phyloP scores from a whole-genome alignment of 2,329 filamentous ascomycete genomes.

The Fusarium pilosicola region DNA sequence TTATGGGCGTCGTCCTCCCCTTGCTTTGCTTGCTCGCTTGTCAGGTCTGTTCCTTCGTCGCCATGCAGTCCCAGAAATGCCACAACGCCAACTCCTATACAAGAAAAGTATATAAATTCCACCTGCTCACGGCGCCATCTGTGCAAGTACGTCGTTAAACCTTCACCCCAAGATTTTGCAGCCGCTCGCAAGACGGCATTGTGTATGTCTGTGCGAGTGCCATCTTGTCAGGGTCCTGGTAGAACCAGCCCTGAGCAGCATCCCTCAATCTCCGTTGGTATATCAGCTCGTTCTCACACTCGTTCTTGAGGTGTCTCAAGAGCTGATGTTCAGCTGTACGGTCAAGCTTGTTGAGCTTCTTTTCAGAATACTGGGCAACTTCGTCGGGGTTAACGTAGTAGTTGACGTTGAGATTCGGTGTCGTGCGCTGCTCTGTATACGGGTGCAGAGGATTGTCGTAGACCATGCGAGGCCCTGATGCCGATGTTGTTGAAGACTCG shows the following conservation, averaged over 20 bases:
- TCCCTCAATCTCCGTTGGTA: slow-evolving; percentile 75
- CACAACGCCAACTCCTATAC: slow-evolving; percentile 46
- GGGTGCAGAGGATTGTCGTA: slow-evolving; percentile 78
- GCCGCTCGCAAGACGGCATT: slow-evolving; percentile 63
- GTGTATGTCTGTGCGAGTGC: slow-evolving; percentile 68
- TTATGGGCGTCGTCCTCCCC: slow-evolving; percentile 30
- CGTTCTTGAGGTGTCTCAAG: slow-evolving; percentile 71
- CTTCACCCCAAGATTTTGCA: slow-evolving; percentile 54
- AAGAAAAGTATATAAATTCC: slow-evolving; percentile 33
- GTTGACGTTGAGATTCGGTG: slow-evolving; percentile 75
- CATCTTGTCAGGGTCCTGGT: slow-evolving; percentile 82
- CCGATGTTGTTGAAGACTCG: slow-evolving; percentile 50
- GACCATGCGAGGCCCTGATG: slow-evolving; percentile 71
- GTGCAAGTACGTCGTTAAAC: slow-evolving; percentile 29
- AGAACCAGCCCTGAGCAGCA: slow-evolving; percentile 89
- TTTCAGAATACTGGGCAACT: slow-evolving; percentile 73
- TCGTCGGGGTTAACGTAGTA: slow-evolving; percentile 89
- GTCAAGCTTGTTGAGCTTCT: slow-evolving; percentile 80
- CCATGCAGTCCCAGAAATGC: slow-evolving; percentile 43
- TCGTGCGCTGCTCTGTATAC: slow-evolving; percentile 78
- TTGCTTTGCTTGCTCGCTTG: slow-evolving; percentile 10
- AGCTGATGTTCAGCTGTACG: slow-evolving; percentile 79
- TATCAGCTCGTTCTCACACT: slow-evolving; percentile 79
- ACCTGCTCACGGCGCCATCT: neutral
- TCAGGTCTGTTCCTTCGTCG: slow-evolving; percentile 28